A percentile compares a stretch with the other conserved stretches of the same genome.
These are phyloP conservation scores for Sporobolomyces phaffii DNA, from an alignment of 768 basidiomycete species.

Conservation along the genomic window DNA sequence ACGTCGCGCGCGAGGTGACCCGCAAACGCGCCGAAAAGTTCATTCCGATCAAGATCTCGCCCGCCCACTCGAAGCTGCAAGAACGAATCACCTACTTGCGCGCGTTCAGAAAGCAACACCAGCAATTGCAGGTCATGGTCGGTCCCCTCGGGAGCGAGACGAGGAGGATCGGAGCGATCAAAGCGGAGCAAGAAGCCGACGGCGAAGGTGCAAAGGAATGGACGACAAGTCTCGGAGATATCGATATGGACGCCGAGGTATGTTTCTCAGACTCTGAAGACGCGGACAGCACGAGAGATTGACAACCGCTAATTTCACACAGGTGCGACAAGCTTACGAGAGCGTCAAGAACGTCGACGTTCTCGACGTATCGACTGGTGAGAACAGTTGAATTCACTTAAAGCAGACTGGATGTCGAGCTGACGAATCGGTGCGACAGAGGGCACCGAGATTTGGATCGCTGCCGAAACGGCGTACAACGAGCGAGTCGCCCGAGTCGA, in stretches of 20 bases:
- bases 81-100: slow-evolving; percentile 78
- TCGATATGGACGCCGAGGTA: slow-evolving; percentile 92
- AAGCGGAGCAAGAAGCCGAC: neutral
- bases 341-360: slow-evolving; percentile 95
- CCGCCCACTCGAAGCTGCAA: slow-evolving; percentile 85
- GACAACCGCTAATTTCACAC: too few species aligned
- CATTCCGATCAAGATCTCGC: slow-evolving; percentile 89
- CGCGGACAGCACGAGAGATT: too few species aligned
- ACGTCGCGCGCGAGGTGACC: slow-evolving; percentile 85
- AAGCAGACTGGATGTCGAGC: too few species aligned
- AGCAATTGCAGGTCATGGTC: slow-evolving; percentile 95
- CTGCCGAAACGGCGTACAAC: slow-evolving; percentile 95
- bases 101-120: slow-evolving; percentile 93
- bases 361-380: slow-evolving; percentile 84
- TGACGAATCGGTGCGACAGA: too few species aligned
- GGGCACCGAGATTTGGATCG: slow-evolving; percentile 95
- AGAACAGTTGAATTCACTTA: slow-evolving; percentile 40
- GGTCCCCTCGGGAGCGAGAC: slow-evolving; percentile 53
- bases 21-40: slow-evolving; percentile 83
- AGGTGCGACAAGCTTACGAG: slow-evolving; percentile 87
- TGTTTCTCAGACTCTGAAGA: too few species aligned
- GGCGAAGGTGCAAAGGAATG: slow-evolving; percentile 67
- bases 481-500: slow-evolving; percentile 95
- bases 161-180: neutral
- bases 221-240: slow-evolving; percentile 55